A percentile compares a stretch with the other conserved stretches of the same genome.
These are phyloP conservation scores for Chlamydomonas schloesseri DNA, from an alignment of 139 green algal genomes.

Conservation along the genomic window DNA sequence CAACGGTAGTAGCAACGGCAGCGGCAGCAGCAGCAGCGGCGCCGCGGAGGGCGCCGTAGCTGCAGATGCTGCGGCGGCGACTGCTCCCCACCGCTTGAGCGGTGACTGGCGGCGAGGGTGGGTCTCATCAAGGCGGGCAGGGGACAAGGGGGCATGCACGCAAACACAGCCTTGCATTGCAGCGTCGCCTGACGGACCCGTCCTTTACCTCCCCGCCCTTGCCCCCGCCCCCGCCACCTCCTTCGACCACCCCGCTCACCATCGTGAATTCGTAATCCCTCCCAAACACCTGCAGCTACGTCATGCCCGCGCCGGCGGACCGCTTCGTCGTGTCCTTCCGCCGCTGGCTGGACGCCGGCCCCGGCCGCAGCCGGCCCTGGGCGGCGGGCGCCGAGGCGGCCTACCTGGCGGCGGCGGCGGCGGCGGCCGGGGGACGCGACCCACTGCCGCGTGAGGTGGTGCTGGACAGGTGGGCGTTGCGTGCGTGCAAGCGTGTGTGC, in stretches of 20 bases:
- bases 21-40: neutral
- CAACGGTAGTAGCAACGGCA: neutral
- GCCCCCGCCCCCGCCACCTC: too few species aligned
- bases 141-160: too few species aligned
- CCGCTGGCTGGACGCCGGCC: slow-evolving; percentile 9
- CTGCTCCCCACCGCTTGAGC: neutral
- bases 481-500: neutral
- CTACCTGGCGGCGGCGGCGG: neutral
- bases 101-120: neutral
- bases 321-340: slow-evolving; percentile 9
- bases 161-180: too few species aligned
- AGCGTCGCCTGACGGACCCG: too few species aligned
- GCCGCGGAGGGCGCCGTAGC: neutral
- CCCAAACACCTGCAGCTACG: neutral
- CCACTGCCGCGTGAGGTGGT: slow-evolving; percentile 8
- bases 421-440: neutral
- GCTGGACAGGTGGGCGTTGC: slow-evolving; percentile 22
- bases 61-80: neutral
- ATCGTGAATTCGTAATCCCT: too few species aligned
- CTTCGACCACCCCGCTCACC: too few species aligned
- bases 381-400: neutral
- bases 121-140: too few species aligned
- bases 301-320: slow-evolving; percentile 17
- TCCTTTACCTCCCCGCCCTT: too few species aligned
- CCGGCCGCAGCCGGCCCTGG: slow-evolving; percentile 5